Percentiles rank a stretch among this genome's conserved stretches.
Conservation (phyloP, 306 rosid genomes). For the Quercus robur region DNA sequence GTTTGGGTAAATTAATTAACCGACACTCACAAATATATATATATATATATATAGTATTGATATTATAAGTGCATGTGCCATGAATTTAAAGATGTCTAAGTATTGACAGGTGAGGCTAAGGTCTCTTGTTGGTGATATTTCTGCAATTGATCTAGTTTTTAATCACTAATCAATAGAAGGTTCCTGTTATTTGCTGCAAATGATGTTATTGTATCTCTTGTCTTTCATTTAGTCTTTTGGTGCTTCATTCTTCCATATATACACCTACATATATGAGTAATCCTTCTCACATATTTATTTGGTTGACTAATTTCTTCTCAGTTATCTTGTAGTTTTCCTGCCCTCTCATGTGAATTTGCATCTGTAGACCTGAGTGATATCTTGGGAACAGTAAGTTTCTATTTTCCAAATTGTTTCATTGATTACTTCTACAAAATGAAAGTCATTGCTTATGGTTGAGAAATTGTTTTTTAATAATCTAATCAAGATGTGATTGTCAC, state of each 20-base stretch:
- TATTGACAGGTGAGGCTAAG: background rate
- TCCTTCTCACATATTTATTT: slow-evolving; percentile 4
- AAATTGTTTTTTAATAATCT: background rate
- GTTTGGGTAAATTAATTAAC: too few relatives aligned
- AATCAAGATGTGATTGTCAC: background rate
- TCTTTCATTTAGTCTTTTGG: background rate
- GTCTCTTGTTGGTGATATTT: background rate
- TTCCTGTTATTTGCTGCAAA: background rate
- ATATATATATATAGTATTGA: background rate
- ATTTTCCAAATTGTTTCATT: slow-evolving; percentile 18
- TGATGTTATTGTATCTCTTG: background rate
- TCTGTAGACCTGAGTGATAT: slow-evolving; percentile 87
- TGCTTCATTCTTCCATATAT: background rate
- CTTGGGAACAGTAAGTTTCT: slow-evolving; percentile 94
- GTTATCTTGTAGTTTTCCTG: slow-evolving; percentile 74
- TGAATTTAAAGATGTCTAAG: background rate
- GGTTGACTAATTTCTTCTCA: slow-evolving; percentile 26
- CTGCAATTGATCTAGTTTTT: background rate
- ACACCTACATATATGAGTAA: background rate
- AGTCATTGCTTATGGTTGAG: background rate
- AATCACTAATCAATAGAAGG: background rate
- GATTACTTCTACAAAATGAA: slow-evolving; percentile 4
- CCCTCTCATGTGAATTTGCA: slow-evolving; percentile 96
- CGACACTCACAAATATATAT: too few relatives aligned
- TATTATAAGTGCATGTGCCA: background rate